phyloP scores from a whole-genome alignment of 1,139 yeast genomes.

The Blastobotrys persicus region DNA sequence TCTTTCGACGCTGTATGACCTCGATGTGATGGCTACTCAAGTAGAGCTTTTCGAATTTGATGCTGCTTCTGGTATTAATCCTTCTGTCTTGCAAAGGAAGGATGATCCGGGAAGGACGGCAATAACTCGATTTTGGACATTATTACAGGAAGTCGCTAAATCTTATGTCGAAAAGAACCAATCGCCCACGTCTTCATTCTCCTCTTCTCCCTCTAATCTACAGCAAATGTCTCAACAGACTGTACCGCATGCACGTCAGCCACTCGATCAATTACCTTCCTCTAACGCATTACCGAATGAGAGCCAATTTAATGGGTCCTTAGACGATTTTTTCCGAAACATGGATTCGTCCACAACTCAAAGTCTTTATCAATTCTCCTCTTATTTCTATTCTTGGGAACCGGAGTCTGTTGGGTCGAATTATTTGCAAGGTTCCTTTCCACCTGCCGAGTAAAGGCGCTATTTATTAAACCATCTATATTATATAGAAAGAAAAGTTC shows the following conservation, averaged over 20 bases:
- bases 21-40: constrained; percentile 22
- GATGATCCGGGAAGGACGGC: background rate
- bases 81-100: background rate
- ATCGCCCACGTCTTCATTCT: too few species aligned
- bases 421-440: too few species aligned
- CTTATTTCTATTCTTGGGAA: background rate
- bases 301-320: background rate
- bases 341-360: background rate
- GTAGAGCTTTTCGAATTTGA: constrained; percentile 13
- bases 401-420: too few species aligned
- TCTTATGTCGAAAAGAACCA: background rate
- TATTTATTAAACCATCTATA: too few species aligned
- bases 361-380: background rate
- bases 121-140: background rate
- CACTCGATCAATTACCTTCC: background rate
- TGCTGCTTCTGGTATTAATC: background rate
- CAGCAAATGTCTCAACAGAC: too few species aligned
- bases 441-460: too few species aligned
- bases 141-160: background rate
- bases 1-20: constrained; percentile 26
- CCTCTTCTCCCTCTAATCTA: too few species aligned
- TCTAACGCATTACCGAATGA: background rate
- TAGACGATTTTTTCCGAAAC: background rate
- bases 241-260: too few species aligned
- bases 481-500: too few species aligned